These are phyloP conservation scores for Komagataella kurtzmanii DNA, from an alignment of 805 yeast species.

Conservation along the genomic window DNA sequence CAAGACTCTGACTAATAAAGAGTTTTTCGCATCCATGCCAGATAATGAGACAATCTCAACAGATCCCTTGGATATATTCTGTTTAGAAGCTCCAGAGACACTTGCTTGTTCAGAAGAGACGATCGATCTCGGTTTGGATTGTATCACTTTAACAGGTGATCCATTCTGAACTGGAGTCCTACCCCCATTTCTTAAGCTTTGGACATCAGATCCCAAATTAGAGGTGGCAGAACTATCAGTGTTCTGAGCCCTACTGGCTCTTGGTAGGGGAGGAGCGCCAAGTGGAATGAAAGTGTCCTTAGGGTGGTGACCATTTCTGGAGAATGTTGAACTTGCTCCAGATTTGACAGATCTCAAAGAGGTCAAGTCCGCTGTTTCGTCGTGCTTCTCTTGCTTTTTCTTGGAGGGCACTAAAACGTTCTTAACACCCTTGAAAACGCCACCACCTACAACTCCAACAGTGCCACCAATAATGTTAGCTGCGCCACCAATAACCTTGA, in stretches of 20 bases:
- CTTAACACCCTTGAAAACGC: conserved; percentile 27
- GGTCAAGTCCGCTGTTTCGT: neutral
- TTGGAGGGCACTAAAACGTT: conserved; percentile 24
- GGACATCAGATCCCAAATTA: neutral
- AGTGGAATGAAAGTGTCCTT: neutral
- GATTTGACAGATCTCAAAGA: conserved; percentile 1
- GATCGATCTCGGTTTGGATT: conserved; percentile 3
- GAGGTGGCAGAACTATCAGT: neutral
- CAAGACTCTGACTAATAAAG: conserved; percentile 39
- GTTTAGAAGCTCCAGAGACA: neutral
- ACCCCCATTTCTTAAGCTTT: neutral
- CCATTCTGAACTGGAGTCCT: neutral
- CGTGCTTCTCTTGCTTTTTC: neutral
- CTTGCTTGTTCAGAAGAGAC: neutral
- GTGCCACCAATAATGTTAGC: conserved; percentile 32
- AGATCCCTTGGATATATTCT: conserved; percentile 26
- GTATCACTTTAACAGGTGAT: conserved; percentile 4
- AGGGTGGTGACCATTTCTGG: neutral
- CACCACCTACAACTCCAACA: conserved; percentile 24
- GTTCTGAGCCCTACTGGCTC: neutral
- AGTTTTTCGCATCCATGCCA: conserved; percentile 9
- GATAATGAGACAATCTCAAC: conserved; percentile 29
- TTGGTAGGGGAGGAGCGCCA: conserved; percentile 1
- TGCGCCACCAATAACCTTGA: conserved; percentile 32
- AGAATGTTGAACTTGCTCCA: neutral